phyloP scores from a whole-genome alignment of 176 grass and related monocot genomes.

The Aegilops umbellulata region DNA sequence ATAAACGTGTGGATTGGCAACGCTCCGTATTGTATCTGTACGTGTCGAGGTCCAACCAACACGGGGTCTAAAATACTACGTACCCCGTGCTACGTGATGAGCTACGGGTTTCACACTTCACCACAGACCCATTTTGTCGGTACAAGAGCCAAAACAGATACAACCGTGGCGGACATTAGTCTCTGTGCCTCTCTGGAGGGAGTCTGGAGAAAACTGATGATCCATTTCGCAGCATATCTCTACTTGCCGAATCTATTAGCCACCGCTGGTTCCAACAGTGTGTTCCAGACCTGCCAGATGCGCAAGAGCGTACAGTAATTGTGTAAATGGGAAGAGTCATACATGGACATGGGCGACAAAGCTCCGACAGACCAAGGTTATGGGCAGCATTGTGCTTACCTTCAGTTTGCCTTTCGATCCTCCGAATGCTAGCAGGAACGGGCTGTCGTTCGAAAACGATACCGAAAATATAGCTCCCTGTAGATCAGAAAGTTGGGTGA shows the following conservation, averaged over 20 bases:
- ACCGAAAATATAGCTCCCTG: slow-evolving; percentile 68
- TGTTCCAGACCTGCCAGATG: slow-evolving; percentile 59
- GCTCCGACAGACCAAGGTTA: background rate
- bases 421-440: slow-evolving; percentile 63
- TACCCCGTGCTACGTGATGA: too few species aligned
- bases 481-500: background rate
- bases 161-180: too few species aligned
- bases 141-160: background rate
- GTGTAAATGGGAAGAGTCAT: background rate
- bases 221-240: background rate
- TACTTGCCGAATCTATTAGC: slow-evolving; percentile 46
- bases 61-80: background rate
- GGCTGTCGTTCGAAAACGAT: slow-evolving; percentile 58
- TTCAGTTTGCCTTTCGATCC: slow-evolving; percentile 70
- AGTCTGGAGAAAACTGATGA: background rate
- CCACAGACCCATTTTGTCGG: background rate
- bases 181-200: too few species aligned
- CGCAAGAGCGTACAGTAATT: background rate
- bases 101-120: background rate
- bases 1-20: background rate
- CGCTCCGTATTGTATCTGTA: background rate
- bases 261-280: slow-evolving; percentile 37
- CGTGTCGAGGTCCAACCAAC: background rate
- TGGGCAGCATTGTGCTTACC: slow-evolving; percentile 20
- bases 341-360: background rate